Evolutionary conservation across 164 flowering plant genomes (phyloP).

Genomic region (Piper betle): DNA sequence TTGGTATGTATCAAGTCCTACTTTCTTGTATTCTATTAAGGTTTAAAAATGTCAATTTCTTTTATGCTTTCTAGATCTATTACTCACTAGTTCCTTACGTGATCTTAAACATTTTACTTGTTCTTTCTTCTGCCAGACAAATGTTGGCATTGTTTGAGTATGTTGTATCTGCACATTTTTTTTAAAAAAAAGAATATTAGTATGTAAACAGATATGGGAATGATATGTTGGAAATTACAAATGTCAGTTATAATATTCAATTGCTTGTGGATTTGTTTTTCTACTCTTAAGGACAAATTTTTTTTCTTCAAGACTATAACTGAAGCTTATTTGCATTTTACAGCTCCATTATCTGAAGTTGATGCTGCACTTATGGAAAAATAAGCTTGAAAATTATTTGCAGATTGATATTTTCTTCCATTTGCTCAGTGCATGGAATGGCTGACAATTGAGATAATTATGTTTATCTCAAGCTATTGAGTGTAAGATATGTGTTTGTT

Average conservation of each 20-base stretch:
- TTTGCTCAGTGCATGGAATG: neutral
- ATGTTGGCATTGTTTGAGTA: too few relatives aligned
- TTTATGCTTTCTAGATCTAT: neutral
- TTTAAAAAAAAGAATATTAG: too few relatives aligned
- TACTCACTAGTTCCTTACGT: neutral
- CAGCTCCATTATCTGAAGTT: conserved; percentile 82
- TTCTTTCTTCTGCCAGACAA: neutral
- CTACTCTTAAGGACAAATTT: neutral
- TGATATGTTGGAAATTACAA: too few relatives aligned
- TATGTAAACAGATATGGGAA: too few relatives aligned
- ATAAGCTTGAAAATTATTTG: conserved; percentile 13
- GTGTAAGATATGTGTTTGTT: too few relatives aligned
- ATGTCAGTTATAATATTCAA: too few relatives aligned
- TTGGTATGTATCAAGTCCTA: conserved; percentile 43
- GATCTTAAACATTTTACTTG: neutral
- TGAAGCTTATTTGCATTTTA: conserved; percentile 1
- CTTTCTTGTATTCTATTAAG: neutral
- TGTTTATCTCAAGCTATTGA: neutral
- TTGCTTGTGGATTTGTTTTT: too few relatives aligned
- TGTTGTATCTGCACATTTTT: too few relatives aligned
- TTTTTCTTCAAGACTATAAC: neutral
- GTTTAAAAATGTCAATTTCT: too few relatives aligned
- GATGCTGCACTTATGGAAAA: conserved; percentile 76
- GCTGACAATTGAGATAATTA: neutral
- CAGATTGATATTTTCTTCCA: neutral